Evolutionary conservation across 495 filamentous ascomycete genomes (phyloP), one percentile per base, ranked within the genome.

Genomic region (Aspergillus kassunensis): DNA sequence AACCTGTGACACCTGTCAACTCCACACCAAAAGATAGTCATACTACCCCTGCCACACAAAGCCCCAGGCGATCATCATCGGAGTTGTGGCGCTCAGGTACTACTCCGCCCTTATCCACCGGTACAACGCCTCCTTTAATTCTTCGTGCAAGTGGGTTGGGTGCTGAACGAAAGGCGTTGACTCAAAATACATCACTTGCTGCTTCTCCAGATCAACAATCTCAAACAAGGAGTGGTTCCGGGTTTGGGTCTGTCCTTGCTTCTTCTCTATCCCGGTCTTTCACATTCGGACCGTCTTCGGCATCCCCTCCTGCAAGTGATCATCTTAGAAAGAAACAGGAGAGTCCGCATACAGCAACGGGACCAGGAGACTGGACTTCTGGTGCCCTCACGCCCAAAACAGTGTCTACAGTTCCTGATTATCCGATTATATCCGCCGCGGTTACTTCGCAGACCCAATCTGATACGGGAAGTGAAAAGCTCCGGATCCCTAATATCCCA

Each of bases 241-340:
- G 71, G 12, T 63, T 76, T 56, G 73, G 73, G 4, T 84, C 81
- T 24, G 82, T 83, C 12, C 72, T 91, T 44, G 81, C 84, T 16
- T 84, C 85, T 10, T 86, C 84, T 43, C 71, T 92, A 5, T 82
- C 86, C n/a, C 80, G 85, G 13, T 84, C 86, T 13, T 86, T 90
- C 45, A 77, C 80, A 1, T 86, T 84, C 48, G 80, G 68, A 10
- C 72, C 80, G 10, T 80, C 85, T 6, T 86, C 86, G 6, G 80
- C 85, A 7, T 88, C 87, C 4, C 87, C 89, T 2, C 81, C 83
- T 8, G 55, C 61, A 5, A 74, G 60, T 37, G 64, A 49, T 19
- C 47, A 72, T 29, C 62, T 54, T 29, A 80, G 78, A 43, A 91
- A 88, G 64, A 80, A 81, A 27, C 73, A 73, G 11, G 89, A 88